A percentile compares a stretch with the other conserved stretches of the same genome.
phyloP scores from a whole-genome alignment of 495 filamentous ascomycete species.

The Copromyces sp. region DNA sequence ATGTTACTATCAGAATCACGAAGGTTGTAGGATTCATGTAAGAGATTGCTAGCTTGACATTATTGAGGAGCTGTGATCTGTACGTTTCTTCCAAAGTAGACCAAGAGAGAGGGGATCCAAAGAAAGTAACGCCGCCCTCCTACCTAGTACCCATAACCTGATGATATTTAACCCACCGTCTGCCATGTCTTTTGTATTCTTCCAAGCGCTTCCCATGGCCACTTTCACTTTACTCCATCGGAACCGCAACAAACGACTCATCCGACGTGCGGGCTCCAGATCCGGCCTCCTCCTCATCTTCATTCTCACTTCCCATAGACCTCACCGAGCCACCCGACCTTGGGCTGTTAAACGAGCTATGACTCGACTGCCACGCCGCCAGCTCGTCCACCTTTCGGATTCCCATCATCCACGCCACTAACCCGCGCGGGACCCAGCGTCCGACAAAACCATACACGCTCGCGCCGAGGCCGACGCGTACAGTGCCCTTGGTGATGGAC shows the following conservation, averaged over 20 bases:
- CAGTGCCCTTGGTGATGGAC: constrained; percentile 36
- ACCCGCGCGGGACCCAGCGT: constrained; percentile 61
- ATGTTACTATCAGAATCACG: not conserved
- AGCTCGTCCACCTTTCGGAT: constrained; percentile 45
- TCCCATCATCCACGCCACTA: constrained; percentile 88
- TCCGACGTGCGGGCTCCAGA: not conserved
- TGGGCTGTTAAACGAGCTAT: constrained; percentile 12
- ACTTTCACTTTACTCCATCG: constrained; percentile 16
- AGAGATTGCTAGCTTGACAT: not conserved
- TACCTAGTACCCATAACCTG: not conserved
- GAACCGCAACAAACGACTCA: constrained; percentile 21
- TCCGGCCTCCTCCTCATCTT: constrained; percentile 13
- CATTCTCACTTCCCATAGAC: constrained; percentile 9
- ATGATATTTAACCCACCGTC: not conserved
- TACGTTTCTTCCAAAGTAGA: not conserved
- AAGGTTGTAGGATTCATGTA: not conserved
- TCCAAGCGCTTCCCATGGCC: constrained; percentile 30
- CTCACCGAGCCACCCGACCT: constrained; percentile 6
- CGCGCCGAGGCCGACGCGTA: constrained; percentile 74
- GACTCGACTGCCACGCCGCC: constrained; percentile 29
- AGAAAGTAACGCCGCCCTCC: not conserved
- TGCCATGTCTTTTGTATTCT: constrained; percentile 8
- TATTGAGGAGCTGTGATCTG: not conserved
- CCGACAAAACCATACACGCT: constrained; percentile 79
- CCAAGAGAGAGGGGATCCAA: not conserved